Evolutionary conservation across 116 monocot genomes (phyloP), one percentile per base, ranked within the genome.

Genomic region (Posidonia oceanica): DNA sequence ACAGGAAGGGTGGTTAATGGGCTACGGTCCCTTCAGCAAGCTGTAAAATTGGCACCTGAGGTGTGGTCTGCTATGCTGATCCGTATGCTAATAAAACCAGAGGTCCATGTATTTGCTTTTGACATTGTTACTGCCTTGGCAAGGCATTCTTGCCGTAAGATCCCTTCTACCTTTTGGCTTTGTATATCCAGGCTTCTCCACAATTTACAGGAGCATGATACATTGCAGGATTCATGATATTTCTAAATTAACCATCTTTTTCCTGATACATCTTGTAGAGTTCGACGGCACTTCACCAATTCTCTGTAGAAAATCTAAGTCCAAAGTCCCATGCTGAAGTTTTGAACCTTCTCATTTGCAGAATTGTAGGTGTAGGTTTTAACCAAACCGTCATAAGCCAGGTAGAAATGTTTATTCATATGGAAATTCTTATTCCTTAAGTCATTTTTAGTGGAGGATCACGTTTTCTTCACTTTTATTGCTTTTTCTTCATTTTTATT

Each of bases 11-110:
- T 89, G 38, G 59, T 52, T 17, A 80, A 77, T 18, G 89, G 87
- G 0, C 64, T 97, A 51, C 64, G 41, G 36, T 89, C 87, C 15
- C 71, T 91, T 12, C 37, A 64, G 6, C 76, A 56, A 52, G 86
- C 92, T 66, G 44, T 97, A 21, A 80, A 74, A 29, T 69, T 85
- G 76, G 83, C 85, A 4, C 96, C 89, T 0, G 87, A 89, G 55
- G 78, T 82, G 4, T 97, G 96, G 96, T 73, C 71, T 17, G 87
- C 83, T 7, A 88, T 97, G 87, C 58, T 85, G 20, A 73, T 91
- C 11, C 77, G 87, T 2, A 80, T 84, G 71, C 69, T 82, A 12
- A 0, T 83, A 67, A 91, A 84, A 69, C 81, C 81, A 18, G 83
- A 91, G 61, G 68, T 82, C 52, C 90, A 85, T 71, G 57, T 53